Evolutionary conservation across 805 yeast genomes (phyloP), one percentile per base, ranked within the genome.

Genomic region (Teunomyces gatunensis): DNA sequence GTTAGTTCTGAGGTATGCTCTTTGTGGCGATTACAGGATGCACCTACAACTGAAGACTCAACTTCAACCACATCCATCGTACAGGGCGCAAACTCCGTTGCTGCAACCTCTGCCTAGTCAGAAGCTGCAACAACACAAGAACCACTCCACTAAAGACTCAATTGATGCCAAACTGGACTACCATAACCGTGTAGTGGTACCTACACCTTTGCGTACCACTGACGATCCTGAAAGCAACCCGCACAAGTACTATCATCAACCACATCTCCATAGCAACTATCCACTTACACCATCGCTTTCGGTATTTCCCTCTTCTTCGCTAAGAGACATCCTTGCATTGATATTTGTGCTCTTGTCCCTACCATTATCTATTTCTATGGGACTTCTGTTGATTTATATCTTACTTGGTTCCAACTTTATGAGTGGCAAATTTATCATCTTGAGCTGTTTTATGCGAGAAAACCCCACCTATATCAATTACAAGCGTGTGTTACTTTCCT

Each of bases 311-410:
- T 28, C 52, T 2, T 46, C 49, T 5, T 49, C 53, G n/a, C 41
- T 53, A 13, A 34, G 54, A 20, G 56, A 53, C 35, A 51, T 53
- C 21, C 46, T 51, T 13, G 49, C 54, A 25, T 41, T 51, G 33
- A 46, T 49, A 13, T 47, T 53, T 46, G 50, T 53, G 4, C 48
- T 53, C 20, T 41, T 53, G 42, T 46, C 51, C 13, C 50, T 53
- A 23, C 56, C 56, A 17, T 48, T 47, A 15, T 41, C 42, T 25
- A 39, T 49, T 5, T 49, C 53, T 17, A 34, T 53, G 33, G 41
- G 44, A 29, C 42, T 53, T 23, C 43, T 53, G 37, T 25, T 47
- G 12, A n/a, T 42, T 15, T 51, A 53, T 37, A 50, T 50, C 28
- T 21, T 49, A 3, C 43, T 53, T 21, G 56, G 56, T 15, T 42